A percentile compares a stretch with the other conserved stretches of the same genome.
These are phyloP conservation scores for Xylaria intraflava DNA, from an alignment of 495 filamentous ascomycete species.

Conservation along the genomic window DNA sequence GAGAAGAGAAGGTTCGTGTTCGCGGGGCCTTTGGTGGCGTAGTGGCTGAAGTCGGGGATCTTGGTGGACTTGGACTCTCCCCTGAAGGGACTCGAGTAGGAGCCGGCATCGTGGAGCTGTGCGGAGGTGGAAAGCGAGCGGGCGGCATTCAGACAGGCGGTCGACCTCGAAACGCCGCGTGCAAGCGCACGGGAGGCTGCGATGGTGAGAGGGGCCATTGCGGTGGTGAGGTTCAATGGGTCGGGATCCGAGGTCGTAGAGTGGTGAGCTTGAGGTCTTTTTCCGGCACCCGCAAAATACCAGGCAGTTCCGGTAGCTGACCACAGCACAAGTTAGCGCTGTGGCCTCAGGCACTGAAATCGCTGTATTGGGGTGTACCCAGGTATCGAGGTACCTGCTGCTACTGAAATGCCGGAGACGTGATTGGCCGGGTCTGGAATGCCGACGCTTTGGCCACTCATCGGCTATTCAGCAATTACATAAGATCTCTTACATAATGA, in stretches of 20 bases:
- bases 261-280: slow-evolving; percentile 42
- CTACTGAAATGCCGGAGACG: slow-evolving; percentile 17
- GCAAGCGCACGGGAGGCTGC: slow-evolving; percentile 41
- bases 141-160: slow-evolving; percentile 26
- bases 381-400: not conserved
- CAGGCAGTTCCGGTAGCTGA: slow-evolving; percentile 7
- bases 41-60: slow-evolving; percentile 86
- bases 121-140: slow-evolving; percentile 44
- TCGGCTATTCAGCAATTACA: not conserved
- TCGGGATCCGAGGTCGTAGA: slow-evolving; percentile 14
- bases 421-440: slow-evolving; percentile 19
- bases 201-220: slow-evolving; percentile 44
- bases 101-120: slow-evolving; percentile 29
- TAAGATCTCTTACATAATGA: too few relatives aligned
- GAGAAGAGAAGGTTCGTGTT: slow-evolving; percentile 76
- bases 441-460: slow-evolving; percentile 11
- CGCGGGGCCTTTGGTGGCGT: slow-evolving; percentile 59
- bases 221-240: slow-evolving; percentile 30
- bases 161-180: slow-evolving; percentile 32
- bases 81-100: slow-evolving; percentile 54
- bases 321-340: slow-evolving; percentile 10
- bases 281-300: slow-evolving; percentile 29
- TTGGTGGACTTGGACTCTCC: slow-evolving; percentile 52
- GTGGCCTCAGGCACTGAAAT: slow-evolving; percentile 12
- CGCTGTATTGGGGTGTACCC: not conserved